phyloP scores from a whole-genome alignment of 495 filamentous ascomycete genomes.

The Pyrenula aspistea region DNA sequence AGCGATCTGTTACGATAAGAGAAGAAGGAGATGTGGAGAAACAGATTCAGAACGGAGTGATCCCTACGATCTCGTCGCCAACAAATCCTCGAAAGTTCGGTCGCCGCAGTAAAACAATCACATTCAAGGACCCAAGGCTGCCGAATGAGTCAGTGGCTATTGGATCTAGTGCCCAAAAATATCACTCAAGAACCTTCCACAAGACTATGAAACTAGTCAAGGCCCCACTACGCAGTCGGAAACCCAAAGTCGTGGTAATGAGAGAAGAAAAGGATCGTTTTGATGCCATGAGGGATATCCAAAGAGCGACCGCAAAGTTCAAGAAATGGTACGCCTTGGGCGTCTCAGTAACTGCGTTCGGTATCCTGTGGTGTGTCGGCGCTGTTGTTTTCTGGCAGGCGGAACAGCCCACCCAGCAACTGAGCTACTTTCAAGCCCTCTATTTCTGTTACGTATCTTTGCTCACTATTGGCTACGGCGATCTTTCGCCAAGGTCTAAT shows the following conservation, averaged over 20 bases:
- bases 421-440: conserved; percentile 65
- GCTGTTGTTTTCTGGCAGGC: conserved; percentile 60
- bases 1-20: conserved; percentile 37
- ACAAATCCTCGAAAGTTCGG: conserved; percentile 8
- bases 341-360: conserved; percentile 52
- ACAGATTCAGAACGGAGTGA: conserved; percentile 4
- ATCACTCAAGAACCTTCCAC: background rate
- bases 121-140: conserved; percentile 8
- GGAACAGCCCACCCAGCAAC: conserved; percentile 41
- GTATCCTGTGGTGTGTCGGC: conserved; percentile 66
- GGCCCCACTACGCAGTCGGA: background rate
- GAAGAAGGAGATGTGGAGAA: conserved; percentile 21
- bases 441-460: conserved; percentile 79
- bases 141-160: background rate
- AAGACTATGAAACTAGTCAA: background rate
- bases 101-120: conserved; percentile 20
- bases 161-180: conserved; percentile 1
- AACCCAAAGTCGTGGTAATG: conserved; percentile 21
- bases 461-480: conserved; percentile 85
- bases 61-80: conserved; percentile 4
- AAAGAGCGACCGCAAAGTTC: conserved; percentile 46
- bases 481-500: conserved; percentile 61
- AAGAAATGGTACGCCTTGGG: conserved; percentile 61
- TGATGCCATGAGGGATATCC: conserved; percentile 70
- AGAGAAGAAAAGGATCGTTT: conserved; percentile 58